Evolutionary conservation across 345 rosid genomes (phyloP), one percentile per base, ranked within the genome.

Genomic region (Ailanthus altissimus): DNA sequence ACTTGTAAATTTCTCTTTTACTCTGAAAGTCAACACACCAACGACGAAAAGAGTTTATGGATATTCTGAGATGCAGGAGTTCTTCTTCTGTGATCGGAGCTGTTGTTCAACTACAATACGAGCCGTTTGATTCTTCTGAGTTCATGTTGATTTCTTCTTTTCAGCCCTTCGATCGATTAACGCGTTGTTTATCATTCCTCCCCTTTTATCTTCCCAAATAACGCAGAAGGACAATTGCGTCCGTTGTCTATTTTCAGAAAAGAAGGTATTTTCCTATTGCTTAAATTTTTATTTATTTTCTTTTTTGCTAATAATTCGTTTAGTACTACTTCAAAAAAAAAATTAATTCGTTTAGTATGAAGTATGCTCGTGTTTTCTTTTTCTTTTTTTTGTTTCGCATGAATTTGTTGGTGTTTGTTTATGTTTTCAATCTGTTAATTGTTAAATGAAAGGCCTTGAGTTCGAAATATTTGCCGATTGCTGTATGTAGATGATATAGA

Each of bases 111-210:
- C 46, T 0, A 18, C 57, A 5, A 50, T 47, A 47, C 70, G 18
- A 61, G 50, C 47, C 32, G 26, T 74, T 20, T 63, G 59, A 63
- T 74, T 62, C 47, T 62, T 74, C 43, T 23, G 23, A 32, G 36
- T 11, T 47, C 49, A 47, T 25, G 47, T 63, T 74, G 70, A 74
- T 26, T 14, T 74, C 36, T 49, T 74, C 36, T 49, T 73, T 20
- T 4, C 45, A 9, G 43, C 67, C 18, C 25, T 72, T 23, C 13
- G 70, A 38, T 73, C 81, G 70, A 59, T 28, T 68, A 64, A 67
- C 74, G 45, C 82, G 70, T 18, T 59, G 78, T 78, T 67, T 74
- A 15, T 73, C 32, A 8, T 79, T 54, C 15, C 62, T 71, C 12
- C 70, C 36, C 26, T 68, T 57, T 43, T 26, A 58, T 64, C 77